Evolutionary conservation across 768 basidiomycete species (phyloP).

Genomic region (Tulasnella sp.): DNA sequence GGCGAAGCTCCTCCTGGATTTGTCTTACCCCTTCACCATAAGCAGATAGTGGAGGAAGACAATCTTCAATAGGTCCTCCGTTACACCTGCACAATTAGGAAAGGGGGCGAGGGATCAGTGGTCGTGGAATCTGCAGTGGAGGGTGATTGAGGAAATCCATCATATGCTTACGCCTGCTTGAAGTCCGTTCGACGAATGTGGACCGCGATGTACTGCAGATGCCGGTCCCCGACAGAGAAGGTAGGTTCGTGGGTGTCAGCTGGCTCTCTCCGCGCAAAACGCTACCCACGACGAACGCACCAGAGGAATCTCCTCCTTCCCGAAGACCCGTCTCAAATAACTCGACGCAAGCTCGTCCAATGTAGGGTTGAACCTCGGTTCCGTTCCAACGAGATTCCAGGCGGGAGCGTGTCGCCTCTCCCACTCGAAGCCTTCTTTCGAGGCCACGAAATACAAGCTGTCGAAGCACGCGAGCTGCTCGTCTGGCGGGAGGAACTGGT

Average conservation of each 20-base stretch:
- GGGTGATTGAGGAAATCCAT: neutral
- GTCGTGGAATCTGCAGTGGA: neutral
- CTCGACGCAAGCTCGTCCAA: neutral
- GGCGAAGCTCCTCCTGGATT: constrained; percentile 21
- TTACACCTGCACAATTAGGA: neutral
- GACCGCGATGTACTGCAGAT: constrained; percentile 15
- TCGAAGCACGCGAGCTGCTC: constrained; percentile 32
- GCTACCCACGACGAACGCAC: neutral
- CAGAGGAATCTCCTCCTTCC: neutral
- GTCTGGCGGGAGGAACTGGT: constrained; percentile 27
- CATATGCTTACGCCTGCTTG: neutral
- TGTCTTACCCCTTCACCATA: constrained; percentile 15
- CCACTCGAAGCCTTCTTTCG: constrained; percentile 24
- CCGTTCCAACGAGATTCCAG: constrained; percentile 30
- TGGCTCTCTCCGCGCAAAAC: no score
- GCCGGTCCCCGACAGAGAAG: neutral
- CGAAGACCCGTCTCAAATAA: neutral
- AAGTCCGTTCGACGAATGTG: constrained; percentile 20
- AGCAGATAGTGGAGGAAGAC: neutral
- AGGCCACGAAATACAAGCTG: constrained; percentile 28
- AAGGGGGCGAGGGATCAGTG: neutral
- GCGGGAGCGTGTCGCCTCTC: constrained; percentile 30
- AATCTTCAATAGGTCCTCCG: neutral
- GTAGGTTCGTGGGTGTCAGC: neutral
- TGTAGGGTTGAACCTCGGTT: neutral